These are phyloP conservation scores for Bassia scoparia DNA, from an alignment of 148 eudicot species.

Conservation along the genomic window DNA sequence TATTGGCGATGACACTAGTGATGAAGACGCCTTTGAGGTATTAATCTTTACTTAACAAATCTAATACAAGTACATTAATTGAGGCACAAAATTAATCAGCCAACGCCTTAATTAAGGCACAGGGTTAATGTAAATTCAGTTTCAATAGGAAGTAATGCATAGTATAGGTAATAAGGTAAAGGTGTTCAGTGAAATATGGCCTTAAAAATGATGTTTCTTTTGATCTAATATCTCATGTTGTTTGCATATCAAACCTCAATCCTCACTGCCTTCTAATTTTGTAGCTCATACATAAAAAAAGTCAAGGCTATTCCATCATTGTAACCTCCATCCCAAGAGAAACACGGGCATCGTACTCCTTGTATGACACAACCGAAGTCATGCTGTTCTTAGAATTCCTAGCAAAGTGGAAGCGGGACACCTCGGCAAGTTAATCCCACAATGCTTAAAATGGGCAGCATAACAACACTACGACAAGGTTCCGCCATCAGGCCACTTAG, in stretches of 20 bases:
- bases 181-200: not conserved
- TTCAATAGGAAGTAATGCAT: not conserved
- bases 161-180: not conserved
- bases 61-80: too few relatives aligned
- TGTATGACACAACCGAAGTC: slow-evolving; percentile 43
- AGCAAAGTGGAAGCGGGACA: slow-evolving; percentile 37
- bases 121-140: not conserved
- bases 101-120: too few relatives aligned
- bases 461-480: not conserved
- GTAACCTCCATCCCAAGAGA: slow-evolving; percentile 50
- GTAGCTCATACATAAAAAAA: slow-evolving; percentile 41
- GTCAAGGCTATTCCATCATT: slow-evolving; percentile 46
- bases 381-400: slow-evolving; percentile 40
- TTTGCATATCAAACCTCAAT: not conserved
- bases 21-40: slow-evolving; percentile 80
- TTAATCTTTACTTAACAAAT: not conserved
- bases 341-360: slow-evolving; percentile 44
- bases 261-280: not conserved
- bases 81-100: too few relatives aligned
- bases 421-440: not conserved
- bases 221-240: not conserved
- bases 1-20: slow-evolving; percentile 67
- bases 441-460: not conserved
- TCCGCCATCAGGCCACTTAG: not conserved
- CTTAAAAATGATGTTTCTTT: not conserved